A percentile compares a stretch with the other conserved stretches of the same genome.
phyloP scores from a whole-genome alignment of 2,329 filamentous ascomycete species.

The Diaporthe velutina region DNA sequence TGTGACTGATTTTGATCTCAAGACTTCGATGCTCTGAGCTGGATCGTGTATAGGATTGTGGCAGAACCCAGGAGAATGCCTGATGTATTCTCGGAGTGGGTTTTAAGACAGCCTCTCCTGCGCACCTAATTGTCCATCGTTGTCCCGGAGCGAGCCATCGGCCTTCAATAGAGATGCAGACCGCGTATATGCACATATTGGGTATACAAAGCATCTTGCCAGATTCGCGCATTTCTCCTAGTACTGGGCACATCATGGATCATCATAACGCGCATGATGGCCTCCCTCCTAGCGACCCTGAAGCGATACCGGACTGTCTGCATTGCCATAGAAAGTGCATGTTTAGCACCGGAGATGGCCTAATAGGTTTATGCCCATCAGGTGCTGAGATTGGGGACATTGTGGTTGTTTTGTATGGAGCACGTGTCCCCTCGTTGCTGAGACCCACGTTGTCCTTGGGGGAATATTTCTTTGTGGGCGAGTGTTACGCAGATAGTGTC shows the following conservation, averaged over 20 bases:
- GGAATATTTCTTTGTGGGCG: background rate
- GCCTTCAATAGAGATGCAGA: slow-evolving; percentile 1
- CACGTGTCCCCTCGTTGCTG: background rate
- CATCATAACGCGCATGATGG: background rate
- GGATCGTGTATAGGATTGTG: too few relatives aligned
- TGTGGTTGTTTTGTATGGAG: slow-evolving; percentile 3
- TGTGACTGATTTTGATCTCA: background rate
- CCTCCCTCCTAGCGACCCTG: background rate
- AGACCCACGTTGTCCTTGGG: background rate
- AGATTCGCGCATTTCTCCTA: background rate
- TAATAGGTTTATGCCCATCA: background rate
- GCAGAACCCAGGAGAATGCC: too few relatives aligned
- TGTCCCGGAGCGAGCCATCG: too few relatives aligned
- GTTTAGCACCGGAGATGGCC: background rate
- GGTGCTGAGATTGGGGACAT: slow-evolving; percentile 8
- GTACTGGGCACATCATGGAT: background rate
- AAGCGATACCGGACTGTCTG: background rate
- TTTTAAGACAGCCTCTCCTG: too few relatives aligned
- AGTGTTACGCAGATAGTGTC: background rate
- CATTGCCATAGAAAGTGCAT: slow-evolving; percentile 7
- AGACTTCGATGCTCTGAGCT: background rate
- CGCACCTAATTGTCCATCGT: too few relatives aligned
- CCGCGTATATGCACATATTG: background rate
- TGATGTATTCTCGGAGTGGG: too few relatives aligned
- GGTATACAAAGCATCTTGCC: background rate